These are phyloP conservation scores for Auricularia heimuer DNA, from an alignment of 768 basidiomycete species.

Conservation along the genomic window DNA sequence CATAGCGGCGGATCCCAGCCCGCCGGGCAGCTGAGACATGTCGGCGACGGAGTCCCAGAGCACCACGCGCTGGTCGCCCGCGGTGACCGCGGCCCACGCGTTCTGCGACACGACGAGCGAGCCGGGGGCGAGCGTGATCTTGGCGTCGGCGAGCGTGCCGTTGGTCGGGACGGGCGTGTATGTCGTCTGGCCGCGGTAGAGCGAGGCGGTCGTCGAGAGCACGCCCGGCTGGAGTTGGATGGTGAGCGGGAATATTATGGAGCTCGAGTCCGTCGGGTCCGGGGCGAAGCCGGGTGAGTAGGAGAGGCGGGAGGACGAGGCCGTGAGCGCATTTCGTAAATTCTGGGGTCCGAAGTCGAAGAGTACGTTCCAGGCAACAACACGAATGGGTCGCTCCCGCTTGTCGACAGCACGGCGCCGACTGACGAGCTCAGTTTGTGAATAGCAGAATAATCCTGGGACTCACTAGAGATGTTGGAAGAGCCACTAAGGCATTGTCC, in stretches of 20 bases:
- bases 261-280: slow-evolving; percentile 51
- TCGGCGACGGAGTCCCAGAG: slow-evolving; percentile 78
- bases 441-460: slow-evolving; percentile 11
- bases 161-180: slow-evolving; percentile 44
- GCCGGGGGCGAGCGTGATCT: slow-evolving; percentile 38
- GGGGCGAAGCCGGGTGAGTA: slow-evolving; percentile 48
- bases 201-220: slow-evolving; percentile 47
- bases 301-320: slow-evolving; percentile 60
- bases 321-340: slow-evolving; percentile 2
- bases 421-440: slow-evolving; percentile 34
- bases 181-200: slow-evolving; percentile 56
- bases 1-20: slow-evolving; percentile 28
- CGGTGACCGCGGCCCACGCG: slow-evolving; percentile 56
- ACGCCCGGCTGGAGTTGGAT: slow-evolving; percentile 59
- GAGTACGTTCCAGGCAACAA: slow-evolving; percentile 74
- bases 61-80: slow-evolving; percentile 46
- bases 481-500: slow-evolving; percentile 80
- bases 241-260: slow-evolving; percentile 47
- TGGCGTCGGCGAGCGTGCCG: slow-evolving; percentile 26
- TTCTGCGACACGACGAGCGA: slow-evolving; percentile 63
- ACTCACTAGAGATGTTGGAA: slow-evolving; percentile 62
- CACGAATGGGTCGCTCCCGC: slow-evolving; percentile 44
- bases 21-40: slow-evolving; percentile 51
- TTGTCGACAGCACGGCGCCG: slow-evolving; percentile 53
- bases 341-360: slow-evolving; percentile 49